phyloP scores from a whole-genome alignment of 1,284 basidiomycete species.

The Ceratobasidium sp. region DNA sequence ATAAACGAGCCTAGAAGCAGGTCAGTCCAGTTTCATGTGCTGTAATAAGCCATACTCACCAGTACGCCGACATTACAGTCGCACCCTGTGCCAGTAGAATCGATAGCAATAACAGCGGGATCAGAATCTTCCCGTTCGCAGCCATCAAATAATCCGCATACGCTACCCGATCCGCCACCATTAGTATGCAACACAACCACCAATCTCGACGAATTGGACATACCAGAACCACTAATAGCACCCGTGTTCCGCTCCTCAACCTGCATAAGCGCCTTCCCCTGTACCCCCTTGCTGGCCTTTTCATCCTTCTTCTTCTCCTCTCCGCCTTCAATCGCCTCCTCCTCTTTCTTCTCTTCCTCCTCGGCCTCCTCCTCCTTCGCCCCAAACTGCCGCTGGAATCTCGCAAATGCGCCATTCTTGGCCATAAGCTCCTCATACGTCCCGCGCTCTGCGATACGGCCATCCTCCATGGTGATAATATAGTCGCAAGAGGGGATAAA shows the following conservation, averaged over 20 bases:
- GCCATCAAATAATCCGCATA: slow-evolving; percentile 44
- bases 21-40: background rate
- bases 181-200: slow-evolving; percentile 51
- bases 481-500: slow-evolving; percentile 82
- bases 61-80: slow-evolving; percentile 44
- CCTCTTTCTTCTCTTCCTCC: slow-evolving; percentile 57
- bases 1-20: slow-evolving; percentile 50
- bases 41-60: slow-evolving; percentile 11
- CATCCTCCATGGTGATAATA: slow-evolving; percentile 78
- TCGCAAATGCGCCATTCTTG: slow-evolving; percentile 70
- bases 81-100: slow-evolving; percentile 35
- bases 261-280: slow-evolving; percentile 60
- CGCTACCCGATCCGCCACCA: background rate
- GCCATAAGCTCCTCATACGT: slow-evolving; percentile 77
- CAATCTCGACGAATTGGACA: slow-evolving; percentile 53
- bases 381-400: slow-evolving; percentile 77
- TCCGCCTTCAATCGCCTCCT: slow-evolving; percentile 57
- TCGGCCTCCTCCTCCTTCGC: slow-evolving; percentile 63
- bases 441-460: slow-evolving; percentile 80
- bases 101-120: slow-evolving; percentile 36
- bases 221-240: slow-evolving; percentile 52
- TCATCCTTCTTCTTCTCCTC: slow-evolving; percentile 56
- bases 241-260: slow-evolving; percentile 59
- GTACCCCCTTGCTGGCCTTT: slow-evolving; percentile 36
- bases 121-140: slow-evolving; percentile 31